Percentiles rank a stretch among this genome's conserved stretches.
These are phyloP conservation scores for Aplosporella prunicola DNA, from an alignment of 2,329 filamentous ascomycete genomes.

Conservation along the genomic window DNA sequence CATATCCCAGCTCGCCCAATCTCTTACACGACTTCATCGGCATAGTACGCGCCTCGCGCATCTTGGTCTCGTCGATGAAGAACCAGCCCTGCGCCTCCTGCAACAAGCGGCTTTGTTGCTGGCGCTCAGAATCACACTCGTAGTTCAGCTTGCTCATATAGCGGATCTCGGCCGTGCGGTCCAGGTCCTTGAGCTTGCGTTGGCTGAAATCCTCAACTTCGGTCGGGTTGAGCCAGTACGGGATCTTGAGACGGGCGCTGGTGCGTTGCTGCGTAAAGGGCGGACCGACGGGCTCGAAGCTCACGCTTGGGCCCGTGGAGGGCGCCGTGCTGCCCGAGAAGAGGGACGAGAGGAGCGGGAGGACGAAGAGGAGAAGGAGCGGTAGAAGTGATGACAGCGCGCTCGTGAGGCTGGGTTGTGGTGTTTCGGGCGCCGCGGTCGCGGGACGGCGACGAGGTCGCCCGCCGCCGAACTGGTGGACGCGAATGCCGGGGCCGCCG, in stretches of 20 bases:
- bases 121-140: constrained; percentile 66
- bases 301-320: constrained; percentile 57
- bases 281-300: constrained; percentile 60
- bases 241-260: constrained; percentile 60
- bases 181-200: constrained; percentile 63
- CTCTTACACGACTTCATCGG: constrained; percentile 51
- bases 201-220: constrained; percentile 64
- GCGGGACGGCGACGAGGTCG: constrained; percentile 64
- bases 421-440: constrained; percentile 44
- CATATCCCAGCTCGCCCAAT: constrained; percentile 39
- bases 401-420: constrained; percentile 40
- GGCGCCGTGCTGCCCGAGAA: constrained; percentile 50
- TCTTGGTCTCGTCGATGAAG: constrained; percentile 67
- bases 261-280: constrained; percentile 67
- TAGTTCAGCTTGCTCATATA: constrained; percentile 58
- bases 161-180: constrained; percentile 64
- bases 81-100: constrained; percentile 85
- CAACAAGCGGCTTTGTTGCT: constrained; percentile 54
- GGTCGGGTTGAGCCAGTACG: constrained; percentile 75
- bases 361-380: constrained; percentile 71
- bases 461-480: constrained; percentile 88
- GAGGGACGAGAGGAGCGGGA: constrained; percentile 72
- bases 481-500: constrained; percentile 79
- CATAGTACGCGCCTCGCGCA: constrained; percentile 59
- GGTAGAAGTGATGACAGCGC: constrained; percentile 69